Evolutionary conservation across 345 rosid genomes (phyloP).

Genomic region (Hevea brasiliensis): DNA sequence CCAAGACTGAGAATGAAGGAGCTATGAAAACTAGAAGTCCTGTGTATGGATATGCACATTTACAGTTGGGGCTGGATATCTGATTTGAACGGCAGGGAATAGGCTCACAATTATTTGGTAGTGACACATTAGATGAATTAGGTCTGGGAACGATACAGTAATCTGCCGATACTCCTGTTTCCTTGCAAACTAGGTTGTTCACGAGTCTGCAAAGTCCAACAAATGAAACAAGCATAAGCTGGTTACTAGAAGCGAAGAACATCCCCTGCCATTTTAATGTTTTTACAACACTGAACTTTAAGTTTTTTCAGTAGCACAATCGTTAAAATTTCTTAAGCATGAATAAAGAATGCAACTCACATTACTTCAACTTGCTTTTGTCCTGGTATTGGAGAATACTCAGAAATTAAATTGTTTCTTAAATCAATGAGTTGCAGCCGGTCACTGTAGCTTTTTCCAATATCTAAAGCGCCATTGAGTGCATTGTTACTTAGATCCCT

Average conservation of each 20-base stretch:
- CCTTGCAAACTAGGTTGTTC: too few species aligned
- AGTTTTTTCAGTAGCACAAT: not conserved
- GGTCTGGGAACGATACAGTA: too few species aligned
- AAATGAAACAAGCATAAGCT: too few species aligned
- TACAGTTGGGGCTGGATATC: too few species aligned
- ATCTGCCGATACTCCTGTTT: too few species aligned
- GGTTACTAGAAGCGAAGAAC: not conserved
- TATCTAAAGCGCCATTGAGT: slow-evolving; percentile 51
- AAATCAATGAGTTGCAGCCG: slow-evolving; percentile 58
- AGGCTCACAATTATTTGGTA: too few species aligned
- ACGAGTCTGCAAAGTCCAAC: too few species aligned
- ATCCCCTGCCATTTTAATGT: not conserved
- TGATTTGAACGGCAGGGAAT: too few species aligned
- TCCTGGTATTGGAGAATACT: slow-evolving; percentile 14
- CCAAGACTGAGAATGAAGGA: too few species aligned
- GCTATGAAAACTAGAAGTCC: too few species aligned
- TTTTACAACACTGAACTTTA: not conserved
- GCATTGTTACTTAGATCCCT: slow-evolving; percentile 52
- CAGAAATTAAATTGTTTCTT: slow-evolving; percentile 45
- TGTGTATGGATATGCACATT: too few species aligned
- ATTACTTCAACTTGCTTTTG: slow-evolving; percentile 25
- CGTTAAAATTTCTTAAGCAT: not conserved
- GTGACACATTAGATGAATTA: too few species aligned
- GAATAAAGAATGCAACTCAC: slow-evolving; percentile 39
- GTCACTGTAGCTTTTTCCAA: slow-evolving; percentile 45